Evolutionary conservation across 2,329 filamentous ascomycete species (phyloP), one percentile per base, ranked within the genome.

Genomic region (Diaporthe nobilis): DNA sequence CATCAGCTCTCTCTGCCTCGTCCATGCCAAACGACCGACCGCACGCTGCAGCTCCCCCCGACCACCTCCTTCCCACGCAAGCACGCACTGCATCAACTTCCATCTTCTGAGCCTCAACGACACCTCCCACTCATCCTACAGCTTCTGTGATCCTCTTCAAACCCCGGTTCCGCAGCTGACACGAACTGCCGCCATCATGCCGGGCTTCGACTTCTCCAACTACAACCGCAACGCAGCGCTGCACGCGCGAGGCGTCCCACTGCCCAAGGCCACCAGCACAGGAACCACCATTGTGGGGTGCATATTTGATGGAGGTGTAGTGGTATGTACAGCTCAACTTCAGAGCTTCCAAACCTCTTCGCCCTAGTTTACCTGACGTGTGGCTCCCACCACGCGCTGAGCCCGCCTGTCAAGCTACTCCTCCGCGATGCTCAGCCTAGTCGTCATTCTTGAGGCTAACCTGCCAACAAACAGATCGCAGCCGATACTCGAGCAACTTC

Each of bases 171-270:
- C 47, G 34, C 72, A 72, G 13, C 49, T 31, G 47, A 70, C 49
- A 39, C 53, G n/a, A 51, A 34, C 58, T 28, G 58, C 53, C 67
- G 53, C 77, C 87, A 93, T 83, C 82, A 99, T 99, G 97, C 93
- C 94, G 82, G 96, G 96, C 88, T 98, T 98, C 91, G 96, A 98
- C 89, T 99, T 99, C 91, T 97, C 95, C 86, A 99, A 99, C 91
- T 97, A 98, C 92, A 98, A 98, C 91, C 95, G 97, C 89, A 99
- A 99, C 92, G 92, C 94, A 85, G 96, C 96, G 79, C 92, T 99
- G 80, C 96, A 98, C 85, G 95, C 96, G 81, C 92, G 94, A 86
- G 97, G 97, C 81, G 94, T 98, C 71, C 97, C 97, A 77, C 90
- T 98, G 77, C 97, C 97, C 82, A 98, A 98, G 88, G 97, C 97